Percentiles rank a stretch among this genome's conserved stretches.
Conservation (phyloP, 2,329 filamentous ascomycete genomes). For the Pseudocercospora crystallina region DNA sequence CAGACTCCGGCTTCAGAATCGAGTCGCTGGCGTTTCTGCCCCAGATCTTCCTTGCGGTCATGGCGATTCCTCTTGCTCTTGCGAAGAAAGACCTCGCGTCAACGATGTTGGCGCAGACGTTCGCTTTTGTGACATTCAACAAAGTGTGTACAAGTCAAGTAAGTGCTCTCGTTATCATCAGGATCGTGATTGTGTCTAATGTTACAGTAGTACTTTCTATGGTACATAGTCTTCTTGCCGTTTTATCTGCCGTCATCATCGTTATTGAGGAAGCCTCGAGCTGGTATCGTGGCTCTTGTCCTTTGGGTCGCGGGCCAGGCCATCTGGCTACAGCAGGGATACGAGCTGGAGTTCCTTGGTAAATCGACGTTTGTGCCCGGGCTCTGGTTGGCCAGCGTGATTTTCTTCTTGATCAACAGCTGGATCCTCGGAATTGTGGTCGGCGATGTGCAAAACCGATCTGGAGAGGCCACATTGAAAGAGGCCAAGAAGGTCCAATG, state of each 20-base stretch:
- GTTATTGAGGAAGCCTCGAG: conserved; percentile 58
- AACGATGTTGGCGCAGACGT: conserved; percentile 91
- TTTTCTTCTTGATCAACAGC: conserved; percentile 82
- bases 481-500: conserved; percentile 16
- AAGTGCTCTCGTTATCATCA: conserved; percentile 33
- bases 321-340: conserved; percentile 52
- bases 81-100: conserved; percentile 79
- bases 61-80: conserved; percentile 72
- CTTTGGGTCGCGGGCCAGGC: conserved; percentile 75
- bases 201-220: conserved; percentile 81
- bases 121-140: conserved; percentile 96
- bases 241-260: conserved; percentile 83
- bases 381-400: conserved; percentile 71
- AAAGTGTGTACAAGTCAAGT: conserved; percentile 99
- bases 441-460: conserved; percentile 53
- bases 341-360: conserved; percentile 61
- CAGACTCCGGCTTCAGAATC: conserved; percentile 50
- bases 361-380: conserved; percentile 81
- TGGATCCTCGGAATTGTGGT: conserved; percentile 85
- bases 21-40: conserved; percentile 87
- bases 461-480: neutral
- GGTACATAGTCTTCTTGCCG: conserved; percentile 93
- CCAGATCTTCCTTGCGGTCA: conserved; percentile 75
- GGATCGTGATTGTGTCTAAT: conserved; percentile 11
- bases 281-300: conserved; percentile 64